Evolutionary conservation across 176 grass and related monocot species (phyloP).

Genomic region (Zizania latifolia): DNA sequence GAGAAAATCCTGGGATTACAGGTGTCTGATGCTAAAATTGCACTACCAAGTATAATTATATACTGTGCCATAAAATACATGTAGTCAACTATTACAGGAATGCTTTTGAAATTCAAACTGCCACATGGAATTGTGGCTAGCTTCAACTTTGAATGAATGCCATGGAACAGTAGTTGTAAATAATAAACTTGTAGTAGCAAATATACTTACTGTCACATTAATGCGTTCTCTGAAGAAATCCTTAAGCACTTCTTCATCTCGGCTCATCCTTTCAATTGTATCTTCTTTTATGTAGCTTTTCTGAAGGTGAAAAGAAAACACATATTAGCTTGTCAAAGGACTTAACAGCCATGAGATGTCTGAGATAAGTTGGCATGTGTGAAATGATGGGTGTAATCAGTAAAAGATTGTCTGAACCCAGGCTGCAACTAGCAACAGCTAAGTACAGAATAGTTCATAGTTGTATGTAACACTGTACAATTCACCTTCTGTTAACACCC

Average conservation of each 20-base stretch:
- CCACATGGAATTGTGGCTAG: background rate
- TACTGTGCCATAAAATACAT: constrained; percentile 16
- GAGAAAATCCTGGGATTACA: background rate
- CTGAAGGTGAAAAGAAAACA: constrained; percentile 39
- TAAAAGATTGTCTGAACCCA: constrained; percentile 14
- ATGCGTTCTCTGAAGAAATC: constrained; percentile 94
- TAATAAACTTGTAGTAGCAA: constrained; percentile 16
- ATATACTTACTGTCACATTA: constrained; percentile 80
- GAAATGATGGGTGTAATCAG: constrained; percentile 2
- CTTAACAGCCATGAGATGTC: background rate
- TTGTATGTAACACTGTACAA: background rate
- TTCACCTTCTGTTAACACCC: background rate
- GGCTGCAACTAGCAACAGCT: background rate
- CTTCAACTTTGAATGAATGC: background rate
- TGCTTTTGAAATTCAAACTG: background rate
- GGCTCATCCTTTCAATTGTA: constrained; percentile 85
- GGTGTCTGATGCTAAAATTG: background rate
- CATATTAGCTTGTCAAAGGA: constrained; percentile 36
- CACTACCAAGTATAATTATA: background rate
- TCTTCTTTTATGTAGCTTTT: constrained; percentile 85
- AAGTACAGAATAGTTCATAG: background rate
- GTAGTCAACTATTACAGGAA: background rate
- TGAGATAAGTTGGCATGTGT: background rate
- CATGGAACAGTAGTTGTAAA: background rate
- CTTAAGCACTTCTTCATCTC: constrained; percentile 96